Conservation (phyloP, 176 grass and related monocot genomes). For the Carex parvula region DNA sequence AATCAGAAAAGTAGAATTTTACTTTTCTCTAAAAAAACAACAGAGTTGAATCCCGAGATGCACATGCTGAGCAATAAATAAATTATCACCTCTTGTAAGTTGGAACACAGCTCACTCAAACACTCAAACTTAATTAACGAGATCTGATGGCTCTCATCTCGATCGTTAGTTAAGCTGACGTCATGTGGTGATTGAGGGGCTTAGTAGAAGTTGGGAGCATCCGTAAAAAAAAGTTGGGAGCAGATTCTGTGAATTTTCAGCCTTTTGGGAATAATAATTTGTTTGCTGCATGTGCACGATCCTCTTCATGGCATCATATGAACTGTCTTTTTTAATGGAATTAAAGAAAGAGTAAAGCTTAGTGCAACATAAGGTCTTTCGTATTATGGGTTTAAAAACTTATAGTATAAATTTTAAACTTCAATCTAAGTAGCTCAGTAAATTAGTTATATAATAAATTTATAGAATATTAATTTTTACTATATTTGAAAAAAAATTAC, state of each 20-base stretch:
- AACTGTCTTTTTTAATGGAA: neutral
- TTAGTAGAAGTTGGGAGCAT: no score
- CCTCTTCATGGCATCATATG: neutral
- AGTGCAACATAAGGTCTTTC: no score
- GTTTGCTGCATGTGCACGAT: neutral
- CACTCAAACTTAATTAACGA: neutral
- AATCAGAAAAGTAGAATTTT: no score
- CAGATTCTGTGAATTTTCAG: neutral
- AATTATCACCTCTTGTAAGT: no score
- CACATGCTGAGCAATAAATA: neutral
- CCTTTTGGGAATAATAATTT: neutral
- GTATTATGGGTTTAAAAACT: no score
- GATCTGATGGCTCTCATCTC: neutral
- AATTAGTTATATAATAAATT: no score
- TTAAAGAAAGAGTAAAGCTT: no score
- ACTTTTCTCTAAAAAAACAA: no score
- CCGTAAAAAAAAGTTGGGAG: neutral
- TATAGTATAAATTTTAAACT: no score
- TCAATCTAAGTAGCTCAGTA: no score
- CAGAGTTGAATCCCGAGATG: neutral
- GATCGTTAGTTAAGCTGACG: neutral
- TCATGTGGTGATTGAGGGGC: neutral
- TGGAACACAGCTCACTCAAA: neutral
- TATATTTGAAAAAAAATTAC: no score
- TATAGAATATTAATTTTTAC: no score